Base-by-base conservation (phyloP, 106 monocot genomes). In the Hemerocallis citrina region DNA sequence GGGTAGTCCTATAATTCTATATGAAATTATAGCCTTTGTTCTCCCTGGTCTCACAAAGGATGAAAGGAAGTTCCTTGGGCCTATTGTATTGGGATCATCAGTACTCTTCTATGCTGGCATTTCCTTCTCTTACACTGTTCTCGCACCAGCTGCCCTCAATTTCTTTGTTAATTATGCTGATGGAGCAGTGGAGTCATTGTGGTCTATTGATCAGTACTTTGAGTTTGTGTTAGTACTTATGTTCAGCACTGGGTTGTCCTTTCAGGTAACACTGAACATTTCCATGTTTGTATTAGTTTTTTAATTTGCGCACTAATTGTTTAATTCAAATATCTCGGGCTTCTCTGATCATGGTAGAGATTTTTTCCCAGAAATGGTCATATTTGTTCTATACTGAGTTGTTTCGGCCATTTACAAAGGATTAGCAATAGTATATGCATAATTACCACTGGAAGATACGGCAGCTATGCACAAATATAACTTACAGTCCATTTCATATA, bases 191-290 rank as follows among this genome's bases (percentile, higher is more conserved):
- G 98, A 99, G 48, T 99, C 98, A 2, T 23, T 92, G 16, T 99
- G 98, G 98, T 99, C 98, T 13, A 99, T 99, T 15, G 98, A 99
- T 72, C 98, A 99, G 58, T 92, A 99, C 59, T 99, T 99, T 67
- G 98, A 99, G 66, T 99, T 99, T 71, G 71, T 92, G 9, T 74
- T 99, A 15, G 68, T 99, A 38, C 98, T 99, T 47, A 76, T 99
- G 92, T 99, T 99, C 78, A 99, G 98, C 77, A 99, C 98, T 0
- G 98, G 98, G 23, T 69, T 99, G 45, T 85, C 98, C 54, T 99
- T 99, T 62, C 98, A 99, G 92, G 98, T 92, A 85, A 66, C 16
- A 28, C 15, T 44, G 39, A 24, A 43, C 31, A 16, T 44, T 7
- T 28, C 31, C 23, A 29, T 41, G 28, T 20, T 14, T 57, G n/a